These are phyloP conservation scores for Corchorus olitorius DNA, from an alignment of 345 rosid genomes.

Conservation along the genomic window DNA sequence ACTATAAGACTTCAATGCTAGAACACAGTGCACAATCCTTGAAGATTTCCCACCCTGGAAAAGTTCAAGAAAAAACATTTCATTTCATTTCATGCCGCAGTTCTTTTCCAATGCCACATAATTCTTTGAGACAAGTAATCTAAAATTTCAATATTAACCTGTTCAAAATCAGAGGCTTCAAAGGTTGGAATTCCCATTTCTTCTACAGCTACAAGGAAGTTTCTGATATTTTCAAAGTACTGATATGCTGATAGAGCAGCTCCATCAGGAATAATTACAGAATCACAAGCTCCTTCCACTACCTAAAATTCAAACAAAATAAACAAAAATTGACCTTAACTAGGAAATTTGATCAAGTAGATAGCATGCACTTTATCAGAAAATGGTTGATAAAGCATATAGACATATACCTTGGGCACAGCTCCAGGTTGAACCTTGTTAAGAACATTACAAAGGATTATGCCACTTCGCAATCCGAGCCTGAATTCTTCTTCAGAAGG, in stretches of 20 bases:
- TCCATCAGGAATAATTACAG: constrained; percentile 72
- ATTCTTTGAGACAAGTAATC: neutral
- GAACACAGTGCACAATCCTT: constrained; percentile 73
- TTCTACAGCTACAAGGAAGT: constrained; percentile 71
- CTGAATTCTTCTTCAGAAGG: constrained; percentile 94
- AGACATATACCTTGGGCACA: constrained; percentile 56
- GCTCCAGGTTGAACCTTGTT: constrained; percentile 88
- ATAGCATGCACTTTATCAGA: neutral
- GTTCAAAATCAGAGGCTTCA: constrained; percentile 90
- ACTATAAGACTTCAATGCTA: constrained; percentile 76
- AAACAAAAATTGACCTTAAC: neutral
- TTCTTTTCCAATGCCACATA: too few species aligned
- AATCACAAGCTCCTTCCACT: constrained; percentile 76
- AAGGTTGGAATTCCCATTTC: constrained; percentile 85
- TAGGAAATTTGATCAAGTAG: neutral
- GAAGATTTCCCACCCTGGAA: constrained; percentile 77
- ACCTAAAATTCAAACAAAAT: constrained; percentile 43
- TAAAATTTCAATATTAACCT: constrained; percentile 41
- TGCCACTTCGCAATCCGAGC: constrained; percentile 90
- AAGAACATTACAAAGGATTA: constrained; percentile 78
- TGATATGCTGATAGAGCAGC: constrained; percentile 89
- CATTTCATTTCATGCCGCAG: neutral
- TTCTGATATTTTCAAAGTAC: constrained; percentile 88
- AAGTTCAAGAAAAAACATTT: neutral
- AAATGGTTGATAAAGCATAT: neutral